Evolutionary conservation across 2,329 filamentous ascomycete species (phyloP), one percentile per base, ranked within the genome.

Genomic region (Cytospora piceicola): DNA sequence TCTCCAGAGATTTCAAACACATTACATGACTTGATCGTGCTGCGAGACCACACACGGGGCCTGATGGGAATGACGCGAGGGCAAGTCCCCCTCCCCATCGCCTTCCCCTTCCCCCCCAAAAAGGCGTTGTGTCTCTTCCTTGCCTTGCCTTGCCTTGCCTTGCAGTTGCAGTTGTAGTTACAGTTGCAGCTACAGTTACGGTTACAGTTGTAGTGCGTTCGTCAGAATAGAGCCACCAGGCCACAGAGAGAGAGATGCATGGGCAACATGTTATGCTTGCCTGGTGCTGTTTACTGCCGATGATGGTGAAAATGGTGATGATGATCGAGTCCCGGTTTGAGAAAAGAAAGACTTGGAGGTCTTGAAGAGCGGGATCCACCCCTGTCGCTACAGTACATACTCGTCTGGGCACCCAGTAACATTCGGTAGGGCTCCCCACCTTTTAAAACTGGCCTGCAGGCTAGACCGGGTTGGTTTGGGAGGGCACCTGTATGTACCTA

Each of bases 341-440:
- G 46, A 12, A n/a, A n/a, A n/a, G n/a, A n/a, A n/a, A 22, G 9
- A 14, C 22, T 49, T 49, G n/a, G 14, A 49, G 46, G 46, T 49
- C 46, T 49, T 49, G 46, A 49, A 49, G 46, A 24, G 46, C 46
- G 46, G 46, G n/a, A 49, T 24, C 46, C 46, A 49, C 46, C 46
- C 46, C 46, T 49, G 46, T n/a, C 46, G 46, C 46, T 49, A n/a
- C n/a, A n/a, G n/a, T n/a, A n/a, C n/a, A n/a, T n/a, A 49, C 46
- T 24, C 14, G 46, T 49, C n/a, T 49, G 46, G 46, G 46, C 46
- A 24, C 46, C 46, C 46, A 49, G 46, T 49, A 49, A 49, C 46
- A 49, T 22, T 14, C 46, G 46, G 46, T 24, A 49, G 46, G 46
- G n/a, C n/a, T 49, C 46, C 46, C 46, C 46, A 49, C 46, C 46